Base-by-base conservation (phyloP, 192 early-diverging fungal species). In the Funneliformis geosporum region DNA sequence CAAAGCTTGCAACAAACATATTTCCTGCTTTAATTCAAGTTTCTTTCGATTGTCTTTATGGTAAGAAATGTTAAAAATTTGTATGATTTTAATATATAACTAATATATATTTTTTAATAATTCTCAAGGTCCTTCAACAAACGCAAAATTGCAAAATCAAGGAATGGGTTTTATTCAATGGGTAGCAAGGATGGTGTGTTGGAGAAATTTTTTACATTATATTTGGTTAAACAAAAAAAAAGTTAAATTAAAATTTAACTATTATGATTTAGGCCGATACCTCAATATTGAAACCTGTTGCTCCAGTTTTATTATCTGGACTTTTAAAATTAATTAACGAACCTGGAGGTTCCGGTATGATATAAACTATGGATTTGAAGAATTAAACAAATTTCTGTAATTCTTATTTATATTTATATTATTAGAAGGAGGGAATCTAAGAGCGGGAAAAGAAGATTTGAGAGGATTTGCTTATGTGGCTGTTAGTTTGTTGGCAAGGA, bases 111-210 rank as follows among this genome's bases (percentile, higher is more conserved):
- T 71, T 14, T 72, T 38, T 18, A 70, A 40, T 5, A 25, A 44
- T 33, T 21, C 61, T 60, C 16, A 73, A 92, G 92, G 93, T n/a
- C 87, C 92, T 39, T 71, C 65, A 9, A 89, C 95, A 23, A 94
- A 85, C 40, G 66, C 86, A 21, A 95, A 91, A 68, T 83, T 97
- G 21, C 85, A 92, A 9, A 88, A 89, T 78, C 86, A 90, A 4
- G 93, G 92, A 1, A 94, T 97, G 89, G 79, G 85, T 2, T 98
- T 96, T 86, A 80, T 97, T 62, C 95, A 96, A 68, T 98, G 97
- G 97, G 86, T 93, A 28, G 91, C 94, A 12, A 83, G 93, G 40
- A 95, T 94, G 90, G 91, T 91, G 42, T 55, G 80, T 4, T 23
- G 66, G 23, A 16, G 21, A 11, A n/a, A 14, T 8, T 9, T 25